Evolutionary conservation across 768 basidiomycete species (phyloP).

Genomic region (Termitomyces bulborhizus): DNA sequence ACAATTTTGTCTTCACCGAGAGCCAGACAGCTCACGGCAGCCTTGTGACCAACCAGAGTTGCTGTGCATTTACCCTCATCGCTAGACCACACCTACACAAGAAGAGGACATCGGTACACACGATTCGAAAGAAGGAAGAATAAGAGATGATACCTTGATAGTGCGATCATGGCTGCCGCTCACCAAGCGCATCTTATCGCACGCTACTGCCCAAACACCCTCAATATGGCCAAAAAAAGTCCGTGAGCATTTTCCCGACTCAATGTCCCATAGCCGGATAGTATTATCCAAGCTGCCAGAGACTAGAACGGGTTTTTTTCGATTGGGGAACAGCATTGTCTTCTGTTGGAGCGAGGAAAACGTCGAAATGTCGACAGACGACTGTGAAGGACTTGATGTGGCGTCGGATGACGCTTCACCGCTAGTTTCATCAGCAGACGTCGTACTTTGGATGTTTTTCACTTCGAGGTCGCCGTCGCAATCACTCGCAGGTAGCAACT

Average conservation of each 20-base stretch:
- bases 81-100: conserved; percentile 82
- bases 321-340: conserved; percentile 12
- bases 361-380: background rate
- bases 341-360: background rate
- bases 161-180: conserved; percentile 94
- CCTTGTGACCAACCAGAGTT: conserved; percentile 90
- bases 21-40: conserved; percentile 86
- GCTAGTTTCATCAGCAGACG: background rate
- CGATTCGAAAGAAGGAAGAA: background rate
- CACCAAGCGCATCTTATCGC: conserved; percentile 86
- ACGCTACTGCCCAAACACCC: conserved; percentile 94
- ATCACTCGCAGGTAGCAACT: conserved; percentile 64
- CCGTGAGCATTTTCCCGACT: conserved; percentile 65
- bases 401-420: background rate
- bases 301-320: conserved; percentile 69
- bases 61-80: conserved; percentile 84
- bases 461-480: conserved; percentile 26
- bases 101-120: background rate
- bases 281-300: conserved; percentile 94
- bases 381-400: background rate
- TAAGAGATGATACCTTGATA: conserved; percentile 71
- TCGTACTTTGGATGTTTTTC: background rate
- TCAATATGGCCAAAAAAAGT: conserved; percentile 98
- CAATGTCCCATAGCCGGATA: conserved; percentile 94
- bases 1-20: conserved; percentile 94